Percentiles rank a stretch among this genome's conserved stretches.
These are phyloP conservation scores for Fragilaria radians DNA, from an alignment of 108 stramenopile genomes.

Conservation along the genomic window DNA sequence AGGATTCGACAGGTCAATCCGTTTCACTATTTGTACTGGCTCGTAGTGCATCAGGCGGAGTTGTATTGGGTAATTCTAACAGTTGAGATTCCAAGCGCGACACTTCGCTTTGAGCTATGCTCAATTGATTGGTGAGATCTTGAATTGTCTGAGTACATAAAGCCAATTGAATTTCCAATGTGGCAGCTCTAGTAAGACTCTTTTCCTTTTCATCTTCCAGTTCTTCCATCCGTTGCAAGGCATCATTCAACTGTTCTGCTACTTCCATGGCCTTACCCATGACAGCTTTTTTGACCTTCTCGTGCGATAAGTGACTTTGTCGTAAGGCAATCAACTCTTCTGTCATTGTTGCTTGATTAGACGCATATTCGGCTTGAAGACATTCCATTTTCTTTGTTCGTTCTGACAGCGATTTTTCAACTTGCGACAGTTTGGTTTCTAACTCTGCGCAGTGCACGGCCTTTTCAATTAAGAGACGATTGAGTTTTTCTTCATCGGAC, in stretches of 20 bases:
- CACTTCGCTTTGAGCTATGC: too few species aligned
- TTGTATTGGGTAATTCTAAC: too few species aligned
- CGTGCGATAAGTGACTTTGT: not conserved
- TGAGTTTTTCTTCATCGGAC: not conserved
- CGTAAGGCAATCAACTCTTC: not conserved
- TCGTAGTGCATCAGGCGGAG: too few species aligned
- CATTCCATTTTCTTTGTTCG: not conserved
- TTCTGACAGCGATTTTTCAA: not conserved
- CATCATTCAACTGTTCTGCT: not conserved
- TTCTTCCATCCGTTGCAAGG: not conserved
- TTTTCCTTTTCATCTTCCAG: not conserved
- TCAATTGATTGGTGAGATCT: not conserved
- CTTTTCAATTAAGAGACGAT: not conserved
- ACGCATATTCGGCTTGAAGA: not conserved
- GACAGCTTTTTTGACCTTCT: not conserved
- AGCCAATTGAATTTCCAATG: not conserved
- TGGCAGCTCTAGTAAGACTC: not conserved
- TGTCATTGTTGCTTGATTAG: not conserved
- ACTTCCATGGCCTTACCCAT: not conserved
- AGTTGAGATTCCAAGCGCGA: too few species aligned
- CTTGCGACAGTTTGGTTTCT: not conserved
- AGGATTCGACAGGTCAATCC: too few species aligned
- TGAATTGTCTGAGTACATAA: not conserved
- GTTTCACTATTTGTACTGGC: too few species aligned
- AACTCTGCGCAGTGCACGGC: not conserved